These are phyloP conservation scores for Populus hybrid DNA, from an alignment of 441 rosid genomes.

Conservation along the genomic window DNA sequence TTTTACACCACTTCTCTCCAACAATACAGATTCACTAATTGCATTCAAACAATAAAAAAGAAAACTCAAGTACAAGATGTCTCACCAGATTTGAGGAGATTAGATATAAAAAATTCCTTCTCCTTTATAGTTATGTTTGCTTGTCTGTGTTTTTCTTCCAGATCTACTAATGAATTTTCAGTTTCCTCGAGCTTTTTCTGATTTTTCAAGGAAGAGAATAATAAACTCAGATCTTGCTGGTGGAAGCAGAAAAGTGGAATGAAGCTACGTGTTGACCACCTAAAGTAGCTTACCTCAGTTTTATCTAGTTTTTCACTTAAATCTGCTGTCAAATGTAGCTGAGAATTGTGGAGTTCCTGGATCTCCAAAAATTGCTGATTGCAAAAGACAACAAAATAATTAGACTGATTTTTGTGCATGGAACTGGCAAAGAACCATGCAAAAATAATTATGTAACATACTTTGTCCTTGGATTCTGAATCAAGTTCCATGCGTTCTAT, in stretches of 20 bases:
- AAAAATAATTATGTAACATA: conserved; percentile 17
- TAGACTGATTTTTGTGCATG: neutral
- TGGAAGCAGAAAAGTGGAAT: neutral
- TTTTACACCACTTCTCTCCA: neutral
- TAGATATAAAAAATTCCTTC: conserved; percentile 80
- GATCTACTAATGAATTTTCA: conserved; percentile 66
- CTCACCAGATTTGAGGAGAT: conserved; percentile 90
- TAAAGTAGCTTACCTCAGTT: conserved; percentile 56
- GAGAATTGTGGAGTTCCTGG: conserved; percentile 75
- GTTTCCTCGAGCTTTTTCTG: conserved; percentile 88
- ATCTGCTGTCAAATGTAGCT: conserved; percentile 63
- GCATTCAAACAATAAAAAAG: conserved; percentile 1
- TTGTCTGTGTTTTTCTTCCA: conserved; percentile 90
- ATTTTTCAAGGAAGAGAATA: conserved; percentile 19
- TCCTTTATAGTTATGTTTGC: conserved; percentile 91
- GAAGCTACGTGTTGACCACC: conserved; percentile 3
- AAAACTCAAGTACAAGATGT: neutral
- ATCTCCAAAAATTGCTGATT: conserved; percentile 78
- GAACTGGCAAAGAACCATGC: conserved; percentile 6
- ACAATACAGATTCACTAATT: neutral
- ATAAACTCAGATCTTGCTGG: conserved; percentile 15
- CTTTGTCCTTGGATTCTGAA: conserved; percentile 87
- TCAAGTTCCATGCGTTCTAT: conserved; percentile 88
- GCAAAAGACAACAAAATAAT: conserved; percentile 20
- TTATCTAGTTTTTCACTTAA: conserved; percentile 70